Conservation (phyloP, 2,329 filamentous ascomycete species). For the Cercospora janseana region DNA sequence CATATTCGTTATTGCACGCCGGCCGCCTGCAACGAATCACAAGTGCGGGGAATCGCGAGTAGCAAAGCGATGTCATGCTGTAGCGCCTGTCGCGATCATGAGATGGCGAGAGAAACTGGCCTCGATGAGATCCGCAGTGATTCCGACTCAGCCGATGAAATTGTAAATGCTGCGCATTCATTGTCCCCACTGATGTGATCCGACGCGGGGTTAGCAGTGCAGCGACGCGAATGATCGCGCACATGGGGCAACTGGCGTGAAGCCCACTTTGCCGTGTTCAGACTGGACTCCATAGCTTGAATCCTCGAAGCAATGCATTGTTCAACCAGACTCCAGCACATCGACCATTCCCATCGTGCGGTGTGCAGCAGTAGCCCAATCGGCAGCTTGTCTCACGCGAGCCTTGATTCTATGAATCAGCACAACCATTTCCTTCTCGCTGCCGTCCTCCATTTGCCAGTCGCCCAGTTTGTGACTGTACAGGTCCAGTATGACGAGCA, state of each 20-base stretch:
- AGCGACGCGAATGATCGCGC: background rate
- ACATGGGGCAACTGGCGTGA: background rate
- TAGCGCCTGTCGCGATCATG: background rate
- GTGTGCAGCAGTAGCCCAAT: slow-evolving; percentile 77
- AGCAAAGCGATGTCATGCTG: too few species aligned
- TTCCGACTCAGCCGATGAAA: background rate
- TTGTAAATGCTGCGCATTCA: background rate
- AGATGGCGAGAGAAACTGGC: slow-evolving; percentile 3
- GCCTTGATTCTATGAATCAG: slow-evolving; percentile 68
- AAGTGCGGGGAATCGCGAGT: too few species aligned
- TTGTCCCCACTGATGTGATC: background rate
- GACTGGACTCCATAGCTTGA: too few species aligned
- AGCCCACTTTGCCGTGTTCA: background rate
- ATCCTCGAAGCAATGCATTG: too few species aligned
- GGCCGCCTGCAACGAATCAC: too few species aligned
- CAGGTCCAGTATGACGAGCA: slow-evolving; percentile 77
- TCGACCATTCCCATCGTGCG: slow-evolving; percentile 87
- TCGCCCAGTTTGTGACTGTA: slow-evolving; percentile 74
- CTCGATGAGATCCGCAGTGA: background rate
- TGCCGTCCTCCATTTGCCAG: slow-evolving; percentile 33
- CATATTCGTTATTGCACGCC: too few species aligned
- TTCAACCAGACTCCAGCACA: slow-evolving; percentile 60
- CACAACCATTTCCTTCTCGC: slow-evolving; percentile 41
- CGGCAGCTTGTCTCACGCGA: slow-evolving; percentile 72
- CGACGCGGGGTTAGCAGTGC: background rate